Evolutionary conservation across 345 rosid genomes (phyloP), one percentile per base, ranked within the genome.

Genomic region (Corchorus olitorius): DNA sequence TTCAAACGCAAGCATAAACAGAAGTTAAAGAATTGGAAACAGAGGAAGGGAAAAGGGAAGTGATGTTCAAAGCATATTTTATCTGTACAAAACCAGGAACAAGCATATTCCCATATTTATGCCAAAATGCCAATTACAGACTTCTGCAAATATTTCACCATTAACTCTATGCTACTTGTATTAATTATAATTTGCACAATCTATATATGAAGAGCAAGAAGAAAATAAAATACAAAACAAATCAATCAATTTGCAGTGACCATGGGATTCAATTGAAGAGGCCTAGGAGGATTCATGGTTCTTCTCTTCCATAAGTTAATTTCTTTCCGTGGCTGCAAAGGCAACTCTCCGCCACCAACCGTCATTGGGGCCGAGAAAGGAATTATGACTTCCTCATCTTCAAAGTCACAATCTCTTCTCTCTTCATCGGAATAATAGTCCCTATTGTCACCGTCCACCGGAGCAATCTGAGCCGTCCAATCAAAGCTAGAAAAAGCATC

Each of bases 291-390:
- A 69, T 84, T 86, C 86, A 86, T 88, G 67, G 92, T 90, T 86
- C 99, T 90, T 83, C 98, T 84, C 84, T 90, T 89, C 99, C 99
- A 96, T 72, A 96, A 72, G 80, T 89, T 93, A 58, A 96, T 74
- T 83, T 96, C 98, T 78, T 87, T 81, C 85, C 78, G 89, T 52
- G 94, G 91, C 74, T 76, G 84, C 85, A 86, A 73, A 60, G 74
- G 75, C 43, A 52, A 52, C 34, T 75, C 87, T 11, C 78, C 77
- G 41, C 90, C 77, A 48, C 90, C 89, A 0, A 83, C 4, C 60
- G 20, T 56, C 16, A 93, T 85, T 4, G 97, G 94, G 33, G 94
- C 97, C 41, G 98, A 93, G 81, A 89, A 92, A 4, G 98, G 93
- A 20, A 92, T 82, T 0, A 78, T 87, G 13, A 77, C 70, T 27